Base-by-base conservation (phyloP, 2,329 filamentous ascomycete species). In the Alternaria brassicicola region DNA sequence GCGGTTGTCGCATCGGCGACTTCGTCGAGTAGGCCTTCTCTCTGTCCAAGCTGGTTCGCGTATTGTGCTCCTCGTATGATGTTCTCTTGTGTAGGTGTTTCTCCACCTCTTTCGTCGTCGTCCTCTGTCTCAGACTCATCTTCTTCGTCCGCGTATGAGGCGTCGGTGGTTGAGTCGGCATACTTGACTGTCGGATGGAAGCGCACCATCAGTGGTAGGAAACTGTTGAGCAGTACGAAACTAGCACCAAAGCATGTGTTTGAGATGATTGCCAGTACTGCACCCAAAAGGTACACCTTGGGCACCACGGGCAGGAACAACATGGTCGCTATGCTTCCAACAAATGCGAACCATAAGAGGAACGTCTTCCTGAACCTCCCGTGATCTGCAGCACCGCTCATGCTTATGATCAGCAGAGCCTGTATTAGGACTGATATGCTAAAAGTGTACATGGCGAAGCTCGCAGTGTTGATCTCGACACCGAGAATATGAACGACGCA, bases 381-480 rank as follows among this genome's bases (percentile, higher is more conserved):
- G 78, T 98, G 94, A 76, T 99, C 95, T 56, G 95, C 95, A 7
- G 94, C 93, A 54, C 92, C 95, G 72, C 93, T 97, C 83, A 99
- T 97, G 72, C 93, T 96, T 63, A 99, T 92, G 41, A 99, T 96
- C 28, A 98, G 81, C 26, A 98, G 79, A 1, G 93, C 91, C 76
- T 99, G 95, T 10, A 97, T 78, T 19, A 97, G 78, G 1, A 99
- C 95, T 74, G 92, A 96, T 71, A 96, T 82, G 57, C 93, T 96
- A 78, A 99, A 99, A 2, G 93, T 97, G 79, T 98, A 98, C 92
- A 98, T 96, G 75, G 93, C 94, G 77, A 98, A 97, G 77, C 91
- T 96, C 33, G 94, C 93, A 1, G 94, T 97, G 78, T 98, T 98
- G 79, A 99, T 89, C 71, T 96, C 89, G 59, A 90, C 77, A 6